Evolutionary conservation across 768 basidiomycete species (phyloP).

Genomic region (Rhizopogon rudus): DNA sequence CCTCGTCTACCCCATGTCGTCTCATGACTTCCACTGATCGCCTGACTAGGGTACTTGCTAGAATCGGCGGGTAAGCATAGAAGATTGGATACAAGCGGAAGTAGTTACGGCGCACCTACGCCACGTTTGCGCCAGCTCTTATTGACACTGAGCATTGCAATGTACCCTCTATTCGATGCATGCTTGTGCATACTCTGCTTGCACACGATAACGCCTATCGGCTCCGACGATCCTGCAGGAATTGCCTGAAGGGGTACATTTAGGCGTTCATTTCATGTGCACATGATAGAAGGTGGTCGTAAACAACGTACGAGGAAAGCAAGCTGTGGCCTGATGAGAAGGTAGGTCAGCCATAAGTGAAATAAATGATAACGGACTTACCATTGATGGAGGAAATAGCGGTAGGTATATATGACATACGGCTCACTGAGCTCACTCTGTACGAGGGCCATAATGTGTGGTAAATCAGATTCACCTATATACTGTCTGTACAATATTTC

Average conservation of each 20-base stretch:
- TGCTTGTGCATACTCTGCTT: slow-evolving; percentile 90
- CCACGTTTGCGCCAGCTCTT: slow-evolving; percentile 84
- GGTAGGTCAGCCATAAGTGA: slow-evolving; percentile 4
- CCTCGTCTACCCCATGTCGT: slow-evolving; percentile 80
- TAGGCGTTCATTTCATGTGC: not conserved
- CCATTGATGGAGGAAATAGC: slow-evolving; percentile 97
- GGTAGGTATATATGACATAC: slow-evolving; percentile 93
- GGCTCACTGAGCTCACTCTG: slow-evolving; percentile 94
- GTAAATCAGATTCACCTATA: slow-evolving; percentile 70
- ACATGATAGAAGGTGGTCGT: not conserved
- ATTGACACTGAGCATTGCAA: slow-evolving; percentile 94
- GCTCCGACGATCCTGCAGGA: slow-evolving; percentile 33
- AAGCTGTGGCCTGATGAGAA: slow-evolving; percentile 70
- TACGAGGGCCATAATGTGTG: slow-evolving; percentile 81
- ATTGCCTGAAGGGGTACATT: slow-evolving; percentile 15
- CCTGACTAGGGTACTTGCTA: slow-evolving; percentile 83
- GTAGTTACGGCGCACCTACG: slow-evolving; percentile 61
- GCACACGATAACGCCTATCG: slow-evolving; percentile 93
- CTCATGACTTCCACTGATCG: slow-evolving; percentile 86
- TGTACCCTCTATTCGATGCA: slow-evolving; percentile 82
- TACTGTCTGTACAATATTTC: slow-evolving; percentile 68
- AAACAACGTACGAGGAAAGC: slow-evolving; percentile 59
- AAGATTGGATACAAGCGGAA: not conserved
- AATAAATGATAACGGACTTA: slow-evolving; percentile 34
- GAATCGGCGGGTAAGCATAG: not conserved